Evolutionary conservation across 2,329 filamentous ascomycete genomes (phyloP).

Genomic region (Diaporthe amygdali): DNA sequence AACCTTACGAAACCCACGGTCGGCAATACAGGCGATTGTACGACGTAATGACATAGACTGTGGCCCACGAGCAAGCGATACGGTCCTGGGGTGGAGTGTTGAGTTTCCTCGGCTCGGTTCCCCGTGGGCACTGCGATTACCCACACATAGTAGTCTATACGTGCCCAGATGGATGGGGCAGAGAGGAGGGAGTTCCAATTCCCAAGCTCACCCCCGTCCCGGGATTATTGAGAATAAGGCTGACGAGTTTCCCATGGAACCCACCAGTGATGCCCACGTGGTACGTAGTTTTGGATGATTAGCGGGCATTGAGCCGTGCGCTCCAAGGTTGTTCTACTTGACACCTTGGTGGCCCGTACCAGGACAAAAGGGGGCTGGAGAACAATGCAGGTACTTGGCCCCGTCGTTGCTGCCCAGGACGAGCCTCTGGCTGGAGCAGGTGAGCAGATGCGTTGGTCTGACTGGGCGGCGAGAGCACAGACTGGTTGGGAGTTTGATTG

Average conservation of each 20-base stretch:
- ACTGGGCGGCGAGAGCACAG: background rate
- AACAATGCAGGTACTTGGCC: conserved; percentile 5
- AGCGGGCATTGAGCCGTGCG: background rate
- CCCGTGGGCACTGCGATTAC: too few species aligned
- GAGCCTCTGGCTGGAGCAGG: background rate
- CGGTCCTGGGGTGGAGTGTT: background rate
- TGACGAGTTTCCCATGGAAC: background rate
- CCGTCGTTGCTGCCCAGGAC: background rate
- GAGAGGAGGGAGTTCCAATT: background rate
- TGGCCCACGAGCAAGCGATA: background rate
- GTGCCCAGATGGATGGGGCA: background rate
- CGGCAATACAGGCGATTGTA: background rate
- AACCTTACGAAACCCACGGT: background rate
- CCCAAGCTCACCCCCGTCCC: background rate
- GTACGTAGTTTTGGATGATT: background rate
- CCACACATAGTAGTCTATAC: too few species aligned
- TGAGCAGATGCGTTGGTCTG: background rate
- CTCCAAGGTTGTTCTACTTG: background rate
- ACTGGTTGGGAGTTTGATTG: too few species aligned
- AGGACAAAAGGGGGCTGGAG: background rate
- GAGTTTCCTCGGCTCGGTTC: background rate
- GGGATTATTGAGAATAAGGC: background rate
- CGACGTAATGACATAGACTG: background rate
- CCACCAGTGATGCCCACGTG: conserved; percentile 15
- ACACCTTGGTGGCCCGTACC: background rate